Base-by-base conservation (phyloP, 1,139 yeast genomes). In the Eremothecium gossypii region DNA sequence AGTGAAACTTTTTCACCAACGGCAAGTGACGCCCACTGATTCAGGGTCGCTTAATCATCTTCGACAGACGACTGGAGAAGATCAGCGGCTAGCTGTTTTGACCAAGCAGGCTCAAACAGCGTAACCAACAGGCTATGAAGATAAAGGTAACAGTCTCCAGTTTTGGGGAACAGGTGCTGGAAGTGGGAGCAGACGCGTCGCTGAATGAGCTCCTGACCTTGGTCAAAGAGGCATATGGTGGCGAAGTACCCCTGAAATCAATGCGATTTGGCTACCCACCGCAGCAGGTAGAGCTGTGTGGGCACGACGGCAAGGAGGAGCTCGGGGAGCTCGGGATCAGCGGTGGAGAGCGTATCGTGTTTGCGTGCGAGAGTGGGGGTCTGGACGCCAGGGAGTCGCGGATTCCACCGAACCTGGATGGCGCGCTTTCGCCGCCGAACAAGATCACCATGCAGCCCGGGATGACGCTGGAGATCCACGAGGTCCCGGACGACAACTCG, bases 401-500 rank as follows among this genome's bases (percentile, higher is more conserved):
- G 23, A 17, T 17, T 17, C 23, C 23, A 6, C 23, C 23, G 23
- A 17, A 17, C 23, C 23, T 17, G 3, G 23, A 17, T 6, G 23
- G 23, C 23, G 23, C 23, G 23, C 23, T 17, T 6, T 17, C 23
- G 23, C 23, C 35, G 35, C 32, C 66, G 26, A 40, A 46, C 26
- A 20, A 47, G 17, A 34, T 28, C 8, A n/a, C 12, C n/a, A 34
- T 41, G 33, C 47, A 38, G 39, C 41, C 30, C 30, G 43, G 13
- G 41, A 45, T 28, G 3, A 39, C 43, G 8, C 32, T 52, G 30
- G 49, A 71, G 9, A 67, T 82, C 11, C 70, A 86, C 31, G 74
- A 76, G 42, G 77, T 82, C 46, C 83, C 84, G 1, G 89, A 83
- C 54, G 93, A 84, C 58, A 83, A 83, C 56, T 81, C 93, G 8